Percentiles rank a stretch among this genome's conserved stretches.
Evolutionary conservation across 768 basidiomycete species (phyloP).

Genomic region (Xanthoconium purpureum): DNA sequence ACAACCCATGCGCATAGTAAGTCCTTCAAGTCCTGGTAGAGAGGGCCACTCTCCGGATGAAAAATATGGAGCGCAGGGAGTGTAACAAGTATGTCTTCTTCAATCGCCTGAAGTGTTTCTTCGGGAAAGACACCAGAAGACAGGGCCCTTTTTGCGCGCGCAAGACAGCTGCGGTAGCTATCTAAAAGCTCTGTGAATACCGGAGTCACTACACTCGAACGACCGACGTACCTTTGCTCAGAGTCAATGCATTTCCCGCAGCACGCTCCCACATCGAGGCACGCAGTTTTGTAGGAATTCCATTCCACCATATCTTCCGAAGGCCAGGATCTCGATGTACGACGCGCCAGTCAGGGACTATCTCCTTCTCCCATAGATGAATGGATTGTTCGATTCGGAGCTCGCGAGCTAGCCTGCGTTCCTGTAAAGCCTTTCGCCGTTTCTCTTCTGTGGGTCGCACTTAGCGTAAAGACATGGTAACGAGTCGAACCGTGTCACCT

Average conservation of each 20-base stretch:
- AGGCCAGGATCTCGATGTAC: conserved; percentile 64
- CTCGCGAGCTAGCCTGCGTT: conserved; percentile 63
- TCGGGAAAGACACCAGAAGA: conserved; percentile 63
- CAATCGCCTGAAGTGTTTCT: conserved; percentile 59
- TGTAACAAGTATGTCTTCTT: conserved; percentile 71
- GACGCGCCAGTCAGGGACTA: conserved; percentile 80
- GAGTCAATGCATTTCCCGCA: conserved; percentile 77
- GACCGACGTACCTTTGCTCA: conserved; percentile 65
- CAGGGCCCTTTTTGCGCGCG: conserved; percentile 71
- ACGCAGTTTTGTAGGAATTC: conserved; percentile 79
- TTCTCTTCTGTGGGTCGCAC: conserved; percentile 56
- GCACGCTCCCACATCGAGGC: conserved; percentile 81
- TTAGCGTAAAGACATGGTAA: conserved; percentile 2
- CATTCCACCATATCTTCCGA: conserved; percentile 82
- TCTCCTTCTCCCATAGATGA: conserved; percentile 71
- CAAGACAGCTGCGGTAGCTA: conserved; percentile 64
- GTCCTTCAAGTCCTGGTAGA: conserved; percentile 80
- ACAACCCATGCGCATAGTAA: conserved; percentile 88
- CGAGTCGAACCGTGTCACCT: conserved; percentile 44
- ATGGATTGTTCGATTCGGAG: conserved; percentile 67
- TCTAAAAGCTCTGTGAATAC: conserved; percentile 36
- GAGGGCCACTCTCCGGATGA: conserved; percentile 67
- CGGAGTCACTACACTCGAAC: conserved; percentile 1
- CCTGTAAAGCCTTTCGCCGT: conserved; percentile 57
- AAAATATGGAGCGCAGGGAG: conserved; percentile 82